Conservation (phyloP, 2,329 filamentous ascomycete species). For the Podosphaera xanthii region DNA sequence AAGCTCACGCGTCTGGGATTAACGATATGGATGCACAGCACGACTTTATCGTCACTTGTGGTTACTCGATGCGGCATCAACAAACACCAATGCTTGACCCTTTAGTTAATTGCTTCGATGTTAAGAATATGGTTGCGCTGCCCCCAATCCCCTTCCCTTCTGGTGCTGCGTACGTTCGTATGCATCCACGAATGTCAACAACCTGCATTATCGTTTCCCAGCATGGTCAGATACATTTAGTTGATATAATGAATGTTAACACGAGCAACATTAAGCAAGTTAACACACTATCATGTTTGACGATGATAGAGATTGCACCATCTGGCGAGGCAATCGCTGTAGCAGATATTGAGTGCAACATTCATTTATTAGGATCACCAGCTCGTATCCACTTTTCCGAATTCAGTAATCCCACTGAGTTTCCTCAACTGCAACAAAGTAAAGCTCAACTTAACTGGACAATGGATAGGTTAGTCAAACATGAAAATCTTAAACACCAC, state of each 20-base stretch:
- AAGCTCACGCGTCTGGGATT: conserved; percentile 68
- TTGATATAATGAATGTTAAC: conserved; percentile 66
- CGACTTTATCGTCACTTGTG: conserved; percentile 87
- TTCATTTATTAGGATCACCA: conserved; percentile 50
- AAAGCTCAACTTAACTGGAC: conserved; percentile 34
- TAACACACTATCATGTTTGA: conserved; percentile 36
- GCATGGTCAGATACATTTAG: conserved; percentile 80
- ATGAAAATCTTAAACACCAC: background rate
- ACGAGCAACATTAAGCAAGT: conserved; percentile 45
- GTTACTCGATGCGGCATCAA: conserved; percentile 65
- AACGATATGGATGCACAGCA: conserved; percentile 96
- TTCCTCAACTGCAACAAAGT: conserved; percentile 33
- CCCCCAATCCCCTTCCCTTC: conserved; percentile 82
- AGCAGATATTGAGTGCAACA: conserved; percentile 38
- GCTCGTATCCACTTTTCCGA: conserved; percentile 49
- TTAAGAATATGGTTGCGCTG: conserved; percentile 73
- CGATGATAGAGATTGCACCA: conserved; percentile 43
- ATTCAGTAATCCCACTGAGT: conserved; percentile 42
- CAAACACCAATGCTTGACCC: conserved; percentile 69
- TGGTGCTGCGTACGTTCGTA: conserved; percentile 79
- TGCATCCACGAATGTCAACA: conserved; percentile 89
- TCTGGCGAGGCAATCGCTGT: conserved; percentile 49
- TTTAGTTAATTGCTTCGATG: conserved; percentile 83
- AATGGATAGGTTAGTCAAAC: conserved; percentile 36
- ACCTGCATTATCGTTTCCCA: conserved; percentile 88